phyloP scores from a whole-genome alignment of 1,139 yeast genomes.

The Sugiyamaella novakii region DNA sequence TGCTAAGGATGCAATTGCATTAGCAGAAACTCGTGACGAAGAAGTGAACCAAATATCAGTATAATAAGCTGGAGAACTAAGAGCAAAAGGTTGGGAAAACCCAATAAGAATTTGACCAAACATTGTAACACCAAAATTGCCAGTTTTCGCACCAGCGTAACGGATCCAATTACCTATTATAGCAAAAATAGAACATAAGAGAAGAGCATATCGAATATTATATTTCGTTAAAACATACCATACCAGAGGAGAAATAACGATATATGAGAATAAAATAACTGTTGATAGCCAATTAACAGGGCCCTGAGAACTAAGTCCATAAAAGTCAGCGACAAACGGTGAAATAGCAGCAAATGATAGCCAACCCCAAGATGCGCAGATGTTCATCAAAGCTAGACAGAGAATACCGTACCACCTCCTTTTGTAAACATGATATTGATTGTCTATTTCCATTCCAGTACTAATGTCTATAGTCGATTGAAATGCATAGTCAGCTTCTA shows the following conservation, averaged over 20 bases:
- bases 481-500: not conserved
- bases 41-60: slow-evolving; percentile 44
- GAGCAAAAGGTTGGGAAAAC: slow-evolving; percentile 44
- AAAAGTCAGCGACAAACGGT: slow-evolving; percentile 33
- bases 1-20: slow-evolving; percentile 43
- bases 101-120: slow-evolving; percentile 44
- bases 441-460: not conserved
- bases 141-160: slow-evolving; percentile 38
- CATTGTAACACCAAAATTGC: slow-evolving; percentile 38
- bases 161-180: slow-evolving; percentile 41
- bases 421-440: slow-evolving; percentile 35
- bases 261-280: slow-evolving; percentile 40
- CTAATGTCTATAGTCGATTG: slow-evolving; percentile 1
- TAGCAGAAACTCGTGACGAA: slow-evolving; percentile 42
- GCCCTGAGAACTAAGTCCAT: slow-evolving; percentile 32
- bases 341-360: slow-evolving; percentile 42
- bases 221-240: slow-evolving; percentile 32
- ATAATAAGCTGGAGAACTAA: slow-evolving; percentile 41
- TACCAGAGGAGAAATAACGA: slow-evolving; percentile 38
- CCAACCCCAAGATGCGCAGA: slow-evolving; percentile 44
- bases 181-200: slow-evolving; percentile 35
- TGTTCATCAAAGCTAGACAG: slow-evolving; percentile 39
- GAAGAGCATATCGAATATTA: slow-evolving; percentile 34
- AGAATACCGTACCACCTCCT: slow-evolving; percentile 43
- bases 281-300: slow-evolving; percentile 46